Percentiles rank a stretch among this genome's conserved stretches.
These are phyloP conservation scores for Vicia sativa DNA, from an alignment of 306 rosid genomes.

Conservation along the genomic window DNA sequence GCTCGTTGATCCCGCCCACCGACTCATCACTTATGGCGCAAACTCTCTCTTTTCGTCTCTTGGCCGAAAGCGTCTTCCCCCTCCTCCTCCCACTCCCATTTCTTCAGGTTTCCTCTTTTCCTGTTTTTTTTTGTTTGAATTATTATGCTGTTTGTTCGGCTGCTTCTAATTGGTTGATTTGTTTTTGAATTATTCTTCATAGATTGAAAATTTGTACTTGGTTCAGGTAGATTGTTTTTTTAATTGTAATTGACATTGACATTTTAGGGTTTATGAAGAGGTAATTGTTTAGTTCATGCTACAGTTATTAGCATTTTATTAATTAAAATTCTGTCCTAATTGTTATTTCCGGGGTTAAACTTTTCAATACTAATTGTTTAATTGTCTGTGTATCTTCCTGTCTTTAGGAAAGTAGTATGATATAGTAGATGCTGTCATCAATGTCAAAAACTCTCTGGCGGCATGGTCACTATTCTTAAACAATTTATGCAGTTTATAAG, in stretches of 20 bases:
- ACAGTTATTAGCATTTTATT: background rate
- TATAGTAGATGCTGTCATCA: background rate
- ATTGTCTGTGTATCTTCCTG: background rate
- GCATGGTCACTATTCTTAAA: no score
- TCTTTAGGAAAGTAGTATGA: background rate
- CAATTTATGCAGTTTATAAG: background rate
- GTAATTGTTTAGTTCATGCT: background rate
- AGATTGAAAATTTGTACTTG: background rate
- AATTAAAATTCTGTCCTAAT: background rate
- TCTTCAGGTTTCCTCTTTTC: slow-evolving; percentile 40
- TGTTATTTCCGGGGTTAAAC: background rate
- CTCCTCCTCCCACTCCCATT: slow-evolving; percentile 47
- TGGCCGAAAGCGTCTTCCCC: slow-evolving; percentile 78
- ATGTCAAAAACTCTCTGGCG: background rate
- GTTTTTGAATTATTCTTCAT: slow-evolving; percentile 8
- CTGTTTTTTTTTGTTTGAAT: background rate
- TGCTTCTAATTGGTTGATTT: background rate
- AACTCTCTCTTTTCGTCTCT: slow-evolving; percentile 72
- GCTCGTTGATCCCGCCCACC: slow-evolving; percentile 92
- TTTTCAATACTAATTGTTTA: background rate
- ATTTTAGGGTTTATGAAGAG: slow-evolving; percentile 31
- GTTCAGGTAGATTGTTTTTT: background rate
- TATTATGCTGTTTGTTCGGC: background rate
- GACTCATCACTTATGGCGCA: slow-evolving; percentile 66
- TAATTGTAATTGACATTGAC: slow-evolving; percentile 6